A percentile compares a stretch with the other conserved stretches of the same genome.
phyloP scores from a whole-genome alignment of 1,284 basidiomycete genomes.

The Boletus mariae region DNA sequence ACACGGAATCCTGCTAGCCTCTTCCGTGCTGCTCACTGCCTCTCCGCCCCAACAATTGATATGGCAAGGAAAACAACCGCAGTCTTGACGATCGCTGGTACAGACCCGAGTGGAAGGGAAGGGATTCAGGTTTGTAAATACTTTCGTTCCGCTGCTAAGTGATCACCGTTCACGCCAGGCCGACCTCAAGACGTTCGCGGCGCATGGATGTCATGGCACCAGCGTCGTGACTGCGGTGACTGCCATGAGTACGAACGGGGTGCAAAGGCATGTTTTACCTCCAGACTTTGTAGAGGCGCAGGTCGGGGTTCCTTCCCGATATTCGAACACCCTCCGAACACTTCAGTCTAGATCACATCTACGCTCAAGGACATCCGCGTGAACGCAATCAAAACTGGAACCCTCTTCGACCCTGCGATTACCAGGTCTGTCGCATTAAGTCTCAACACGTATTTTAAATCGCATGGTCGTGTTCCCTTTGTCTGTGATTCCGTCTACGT shows the following conservation, averaged over 20 bases:
- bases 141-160: not conserved
- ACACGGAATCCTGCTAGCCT: too few relatives aligned
- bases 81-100: not conserved
- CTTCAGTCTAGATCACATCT: slow-evolving; percentile 54
- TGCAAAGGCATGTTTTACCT: slow-evolving; percentile 63
- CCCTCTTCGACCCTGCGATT: slow-evolving; percentile 63
- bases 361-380: slow-evolving; percentile 73
- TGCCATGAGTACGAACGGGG: slow-evolving; percentile 85
- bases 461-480: slow-evolving; percentile 38
- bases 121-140: not conserved
- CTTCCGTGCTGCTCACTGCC: not conserved
- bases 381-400: slow-evolving; percentile 79
- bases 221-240: slow-evolving; percentile 86
- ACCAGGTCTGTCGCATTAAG: slow-evolving; percentile 44
- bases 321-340: not conserved
- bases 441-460: slow-evolving; percentile 40
- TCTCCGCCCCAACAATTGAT: not conserved
- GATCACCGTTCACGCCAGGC: slow-evolving; percentile 44
- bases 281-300: slow-evolving; percentile 67
- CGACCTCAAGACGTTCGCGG: slow-evolving; percentile 83
- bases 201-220: slow-evolving; percentile 79
- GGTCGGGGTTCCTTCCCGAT: slow-evolving; percentile 38
- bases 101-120: not conserved
- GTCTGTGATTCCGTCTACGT: slow-evolving; percentile 90
- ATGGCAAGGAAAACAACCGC: not conserved